Conservation (phyloP, 2,329 filamentous ascomycete genomes). For the Penicillium sp. region DNA sequence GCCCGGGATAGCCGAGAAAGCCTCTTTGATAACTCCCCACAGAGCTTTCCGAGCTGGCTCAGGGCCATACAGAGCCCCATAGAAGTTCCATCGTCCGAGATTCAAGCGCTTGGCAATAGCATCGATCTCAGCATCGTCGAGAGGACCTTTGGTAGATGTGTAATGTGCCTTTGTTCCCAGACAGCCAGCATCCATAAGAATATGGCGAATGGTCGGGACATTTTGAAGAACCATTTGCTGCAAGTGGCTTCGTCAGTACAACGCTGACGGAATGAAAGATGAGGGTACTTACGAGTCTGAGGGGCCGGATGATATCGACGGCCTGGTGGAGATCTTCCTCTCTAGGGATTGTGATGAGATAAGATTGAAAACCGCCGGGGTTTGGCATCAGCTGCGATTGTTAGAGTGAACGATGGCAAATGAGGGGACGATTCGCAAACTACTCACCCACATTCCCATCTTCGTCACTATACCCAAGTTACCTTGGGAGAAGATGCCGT, state of each 20-base stretch:
- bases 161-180: not conserved
- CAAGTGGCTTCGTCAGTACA: not conserved
- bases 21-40: constrained; percentile 41
- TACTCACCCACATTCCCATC: not conserved
- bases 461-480: not conserved
- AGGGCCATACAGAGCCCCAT: not conserved
- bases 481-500: constrained; percentile 24
- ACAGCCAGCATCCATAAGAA: constrained; percentile 40
- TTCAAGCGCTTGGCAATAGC: not conserved
- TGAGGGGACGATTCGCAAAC: not conserved
- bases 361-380: constrained; percentile 47
- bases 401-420: not conserved
- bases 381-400: constrained; percentile 47
- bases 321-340: constrained; percentile 48
- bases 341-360: constrained; percentile 44
- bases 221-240: constrained; percentile 45
- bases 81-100: not conserved
- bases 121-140: not conserved
- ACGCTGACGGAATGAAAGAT: not conserved
- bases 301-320: constrained; percentile 37
- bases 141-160: not conserved
- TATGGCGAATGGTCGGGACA: constrained; percentile 46
- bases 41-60: constrained; percentile 14
- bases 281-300: constrained; percentile 18
- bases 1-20: constrained; percentile 32